Evolutionary conservation across 192 early-diverging fungal species (phyloP), one percentile per base, ranked within the genome.

Genomic region (Backusella tuberculispora): DNA sequence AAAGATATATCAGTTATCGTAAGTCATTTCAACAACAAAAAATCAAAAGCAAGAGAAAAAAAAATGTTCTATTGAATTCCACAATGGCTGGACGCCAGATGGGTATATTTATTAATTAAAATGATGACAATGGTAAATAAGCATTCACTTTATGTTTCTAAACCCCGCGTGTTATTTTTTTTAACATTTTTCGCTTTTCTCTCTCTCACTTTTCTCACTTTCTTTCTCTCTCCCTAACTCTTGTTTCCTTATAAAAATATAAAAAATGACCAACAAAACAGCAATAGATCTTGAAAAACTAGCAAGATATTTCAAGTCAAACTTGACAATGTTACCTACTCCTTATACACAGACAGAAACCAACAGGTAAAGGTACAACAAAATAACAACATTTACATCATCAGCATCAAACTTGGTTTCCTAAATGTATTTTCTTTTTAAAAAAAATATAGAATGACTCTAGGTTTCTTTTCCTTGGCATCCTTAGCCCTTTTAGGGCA

Each of bases 401-500:
- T 69, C 4, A n/a, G 24, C 26, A 70, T 24, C 17, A 45, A 21
- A 50, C 44, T 26, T 41, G 15, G 41, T 14, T 0, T 40, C 19
- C 1, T 66, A 15, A 29, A 12, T 5, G 60, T 29, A 38, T 14
- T 15, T 34, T 26, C 17, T 38, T 5, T 7, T 46, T 10, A 69
- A 26, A 7, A 45, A 40, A 8, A 40, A 10, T 29, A 34, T 73
- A 93, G 97, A 80, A 93, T 98, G 94, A 96, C 94, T 1, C 74
- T 99, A 40, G 92, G 85, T 45, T 95, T 91, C 78, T 95, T 97
- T 76, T 88, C 90, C 53, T 75, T 99, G 9, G 87, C 87, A 26
- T 94, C 93, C 7, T 81, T 99, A 65, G 93, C 95, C 46, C 83
- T 97, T 21, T 85, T 98, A 29, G 90, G 89, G 19, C 83, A 77